Percentiles rank a stretch among this genome's conserved stretches.
These are phyloP conservation scores for Benincasa hispida DNA, from an alignment of 306 rosid genomes.

Conservation along the genomic window DNA sequence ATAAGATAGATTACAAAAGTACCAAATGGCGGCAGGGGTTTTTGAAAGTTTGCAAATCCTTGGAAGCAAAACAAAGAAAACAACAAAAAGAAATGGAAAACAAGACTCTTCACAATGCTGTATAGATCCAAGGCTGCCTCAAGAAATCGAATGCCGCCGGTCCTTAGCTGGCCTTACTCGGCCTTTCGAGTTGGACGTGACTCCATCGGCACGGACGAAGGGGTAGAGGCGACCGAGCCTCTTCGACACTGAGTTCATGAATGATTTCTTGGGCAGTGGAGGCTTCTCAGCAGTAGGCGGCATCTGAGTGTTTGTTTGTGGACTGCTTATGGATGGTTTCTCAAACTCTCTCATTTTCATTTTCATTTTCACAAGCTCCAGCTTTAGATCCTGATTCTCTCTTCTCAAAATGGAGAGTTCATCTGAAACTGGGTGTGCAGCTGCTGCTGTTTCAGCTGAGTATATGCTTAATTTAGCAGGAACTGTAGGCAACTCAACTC, in stretches of 20 bases:
- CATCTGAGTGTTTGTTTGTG: conserved; percentile 18
- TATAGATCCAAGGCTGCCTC: conserved; percentile 10
- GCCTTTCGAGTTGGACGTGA: conserved; percentile 27
- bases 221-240: conserved; percentile 65
- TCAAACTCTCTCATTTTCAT: conserved; percentile 63
- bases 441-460: conserved; percentile 38
- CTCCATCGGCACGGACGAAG: conserved; percentile 54
- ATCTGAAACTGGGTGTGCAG: conserved; percentile 29
- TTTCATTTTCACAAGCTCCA: conserved; percentile 66
- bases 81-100: not conserved
- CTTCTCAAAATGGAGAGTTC: conserved; percentile 48
- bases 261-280: conserved; percentile 66
- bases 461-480: conserved; percentile 26
- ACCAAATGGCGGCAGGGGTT: not conserved
- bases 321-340: conserved; percentile 37
- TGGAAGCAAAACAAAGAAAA: not conserved
- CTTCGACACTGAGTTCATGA: conserved; percentile 53
- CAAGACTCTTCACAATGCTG: conserved; percentile 6
- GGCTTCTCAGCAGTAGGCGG: conserved; percentile 41
- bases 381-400: conserved; percentile 62
- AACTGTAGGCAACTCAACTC: conserved; percentile 33
- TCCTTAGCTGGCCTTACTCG: conserved; percentile 45
- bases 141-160: conserved; percentile 84
- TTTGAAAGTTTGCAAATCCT: not conserved
- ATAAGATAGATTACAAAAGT: not conserved